A percentile compares a stretch with the other conserved stretches of the same genome.
phyloP scores from a whole-genome alignment of 2,329 filamentous ascomycete genomes.

The Aspergillus ibericus region DNA sequence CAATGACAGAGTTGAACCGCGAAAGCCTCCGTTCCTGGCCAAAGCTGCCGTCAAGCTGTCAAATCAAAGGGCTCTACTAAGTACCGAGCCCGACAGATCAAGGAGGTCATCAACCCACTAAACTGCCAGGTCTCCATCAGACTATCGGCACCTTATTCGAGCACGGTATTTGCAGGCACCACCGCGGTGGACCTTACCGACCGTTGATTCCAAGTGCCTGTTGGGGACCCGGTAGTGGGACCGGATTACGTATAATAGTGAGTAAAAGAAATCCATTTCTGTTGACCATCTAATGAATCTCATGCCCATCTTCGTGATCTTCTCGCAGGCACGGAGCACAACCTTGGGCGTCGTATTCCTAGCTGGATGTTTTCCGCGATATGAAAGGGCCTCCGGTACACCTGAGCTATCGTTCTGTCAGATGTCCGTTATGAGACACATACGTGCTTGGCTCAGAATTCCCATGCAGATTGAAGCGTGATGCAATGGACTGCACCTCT shows the following conservation, averaged over 20 bases:
- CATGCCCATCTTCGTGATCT: too few relatives aligned
- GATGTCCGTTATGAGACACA: background rate
- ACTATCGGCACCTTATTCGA: background rate
- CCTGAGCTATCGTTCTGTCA: background rate
- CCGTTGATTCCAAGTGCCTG: background rate
- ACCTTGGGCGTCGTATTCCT: background rate
- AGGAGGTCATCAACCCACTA: background rate
- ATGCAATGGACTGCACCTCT: background rate
- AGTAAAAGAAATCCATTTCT: background rate
- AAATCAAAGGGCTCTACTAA: background rate
- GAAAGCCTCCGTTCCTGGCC: background rate
- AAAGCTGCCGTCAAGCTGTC: background rate
- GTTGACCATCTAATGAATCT: background rate
- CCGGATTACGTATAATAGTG: background rate
- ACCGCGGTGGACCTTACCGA: background rate
- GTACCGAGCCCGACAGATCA: background rate
- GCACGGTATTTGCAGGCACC: background rate
- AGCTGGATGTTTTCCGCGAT: background rate
- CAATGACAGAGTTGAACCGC: background rate
- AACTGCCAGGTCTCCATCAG: background rate
- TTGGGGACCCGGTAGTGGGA: background rate
- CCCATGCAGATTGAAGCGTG: background rate
- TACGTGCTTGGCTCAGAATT: background rate
- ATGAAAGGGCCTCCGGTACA: background rate
- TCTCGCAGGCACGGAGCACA: too few relatives aligned